A percentile compares a stretch with the other conserved stretches of the same genome.
Evolutionary conservation across 768 basidiomycete species (phyloP).

Genomic region (Nevesoporus exiguus): DNA sequence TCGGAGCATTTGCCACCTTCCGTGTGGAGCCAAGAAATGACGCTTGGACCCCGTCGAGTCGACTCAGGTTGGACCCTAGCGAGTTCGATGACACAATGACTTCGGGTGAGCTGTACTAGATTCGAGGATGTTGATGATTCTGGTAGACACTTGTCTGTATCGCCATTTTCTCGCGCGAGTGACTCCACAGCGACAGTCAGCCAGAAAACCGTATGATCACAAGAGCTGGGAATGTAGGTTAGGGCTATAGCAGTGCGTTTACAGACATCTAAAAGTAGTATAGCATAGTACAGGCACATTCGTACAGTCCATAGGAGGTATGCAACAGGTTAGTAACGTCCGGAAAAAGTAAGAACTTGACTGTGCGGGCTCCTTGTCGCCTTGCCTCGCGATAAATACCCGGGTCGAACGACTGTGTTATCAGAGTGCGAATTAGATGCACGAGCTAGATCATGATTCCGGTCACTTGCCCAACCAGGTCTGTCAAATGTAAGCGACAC

Average conservation of each 20-base stretch:
- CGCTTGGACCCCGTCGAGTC: neutral
- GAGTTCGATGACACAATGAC: too few relatives aligned
- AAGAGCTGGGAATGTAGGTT: constrained; percentile 13
- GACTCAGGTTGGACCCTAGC: too few relatives aligned
- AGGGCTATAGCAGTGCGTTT: constrained; percentile 8
- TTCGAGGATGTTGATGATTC: neutral
- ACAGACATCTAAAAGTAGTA: constrained; percentile 1
- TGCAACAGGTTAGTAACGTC: constrained; percentile 11
- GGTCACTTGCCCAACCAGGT: constrained; percentile 19
- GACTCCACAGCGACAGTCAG: neutral
- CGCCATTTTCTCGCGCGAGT: neutral
- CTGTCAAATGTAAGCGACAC: constrained; percentile 2
- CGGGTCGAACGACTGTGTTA: neutral
- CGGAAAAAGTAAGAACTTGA: constrained; percentile 12
- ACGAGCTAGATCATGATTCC: constrained; percentile 12
- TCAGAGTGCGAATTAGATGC: constrained; percentile 10
- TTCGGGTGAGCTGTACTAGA: neutral
- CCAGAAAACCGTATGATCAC: constrained; percentile 1
- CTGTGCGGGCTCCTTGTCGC: constrained; percentile 1
- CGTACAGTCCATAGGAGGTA: constrained; percentile 2
- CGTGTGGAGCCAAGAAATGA: neutral
- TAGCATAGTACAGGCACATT: neutral
- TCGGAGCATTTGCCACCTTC: neutral
- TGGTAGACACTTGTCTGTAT: too few relatives aligned
- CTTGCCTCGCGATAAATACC: constrained; percentile 2